phyloP scores from a whole-genome alignment of 2,329 filamentous ascomycete genomes.

The Myotisia sp. region DNA sequence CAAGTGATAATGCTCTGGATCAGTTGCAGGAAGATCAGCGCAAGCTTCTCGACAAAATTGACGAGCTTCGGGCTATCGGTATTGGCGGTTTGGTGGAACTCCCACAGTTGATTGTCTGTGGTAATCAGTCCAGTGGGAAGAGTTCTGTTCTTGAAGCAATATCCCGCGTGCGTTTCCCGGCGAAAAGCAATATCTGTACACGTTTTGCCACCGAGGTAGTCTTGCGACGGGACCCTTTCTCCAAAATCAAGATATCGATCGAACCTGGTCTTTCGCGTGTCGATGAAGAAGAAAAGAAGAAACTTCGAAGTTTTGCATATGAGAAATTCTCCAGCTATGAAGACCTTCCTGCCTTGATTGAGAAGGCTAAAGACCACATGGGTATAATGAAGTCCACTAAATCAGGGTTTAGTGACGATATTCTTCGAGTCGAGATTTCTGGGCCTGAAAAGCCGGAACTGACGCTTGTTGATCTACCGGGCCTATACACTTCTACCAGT shows the following conservation, averaged over 20 bases:
- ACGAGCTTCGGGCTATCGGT: conserved; percentile 12
- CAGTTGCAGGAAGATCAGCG: too few relatives aligned
- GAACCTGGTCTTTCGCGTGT: conserved; percentile 11
- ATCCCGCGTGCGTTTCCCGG: conserved; percentile 17
- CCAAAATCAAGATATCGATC: conserved; percentile 12
- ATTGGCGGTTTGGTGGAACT: conserved; percentile 12
- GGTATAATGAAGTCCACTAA: neutral
- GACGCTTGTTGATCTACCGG: conserved; percentile 35
- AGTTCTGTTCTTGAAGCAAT: conserved; percentile 20
- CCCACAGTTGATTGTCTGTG: conserved; percentile 20
- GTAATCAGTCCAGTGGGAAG: conserved; percentile 21
- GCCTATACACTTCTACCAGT: conserved; percentile 26
- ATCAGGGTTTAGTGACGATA: conserved; percentile 16
- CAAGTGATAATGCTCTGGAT: too few relatives aligned
- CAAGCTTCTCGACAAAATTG: conserved; percentile 11
- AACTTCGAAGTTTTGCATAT: conserved; percentile 12
- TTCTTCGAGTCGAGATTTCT: conserved; percentile 30
- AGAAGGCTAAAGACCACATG: neutral
- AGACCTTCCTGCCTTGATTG: neutral
- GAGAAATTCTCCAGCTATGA: conserved; percentile 12
- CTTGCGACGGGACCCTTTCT: conserved; percentile 11
- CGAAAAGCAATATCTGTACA: conserved; percentile 19
- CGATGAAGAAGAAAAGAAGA: conserved; percentile 9
- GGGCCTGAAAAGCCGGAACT: conserved; percentile 29
- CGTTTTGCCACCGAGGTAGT: conserved; percentile 20